Evolutionary conservation across 257 asterid species (phyloP), one percentile per base, ranked within the genome.

Genomic region (Handroanthus guayacan): DNA sequence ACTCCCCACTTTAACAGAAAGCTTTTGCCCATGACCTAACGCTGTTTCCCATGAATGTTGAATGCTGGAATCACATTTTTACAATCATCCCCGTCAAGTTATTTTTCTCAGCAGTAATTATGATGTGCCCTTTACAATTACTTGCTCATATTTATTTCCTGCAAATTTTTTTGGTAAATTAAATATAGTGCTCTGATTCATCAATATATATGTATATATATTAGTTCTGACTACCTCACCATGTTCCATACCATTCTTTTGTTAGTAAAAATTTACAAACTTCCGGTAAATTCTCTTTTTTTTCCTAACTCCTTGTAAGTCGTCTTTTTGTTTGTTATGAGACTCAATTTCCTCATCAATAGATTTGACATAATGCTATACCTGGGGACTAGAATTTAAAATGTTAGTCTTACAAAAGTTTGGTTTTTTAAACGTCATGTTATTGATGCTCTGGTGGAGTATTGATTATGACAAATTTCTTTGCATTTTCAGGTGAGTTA

Each of bases 211-310:
- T 25, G 1, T 25, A 25, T 25, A 25, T 25, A 25, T 25, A 25
- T 25, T 25, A 25, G 1, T 25, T 25, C 31, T 25, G 47, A 54
- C 12, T 11, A 31, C 50, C 62, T 57, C 52, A 12, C 39, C 55
- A 25, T 76, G 75, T 65, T 66, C 10, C 20, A 9, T 56, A 38
- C 50, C 62, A 11, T 54, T 55, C 50, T 57, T 56, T 65, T 55
- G 56, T 78, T 43, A 56, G 72, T 56, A 78, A 63, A 55, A 20
- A 44, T 62, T 56, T 67, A 71, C 14, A 71, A 62, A 63, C 68
- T 16, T 64, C 62, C 14, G 13, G 25, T 47, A 18, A 11, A 20
- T 56, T 37, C 36, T 14, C 62, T 65, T 72, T 38, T 38, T 65
- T 61, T 18, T 8, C 18, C 25, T 41, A 60, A 36, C 55, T 3